Conservation (phyloP, 768 basidiomycete genomes). For the Auricularia sp. region DNA sequence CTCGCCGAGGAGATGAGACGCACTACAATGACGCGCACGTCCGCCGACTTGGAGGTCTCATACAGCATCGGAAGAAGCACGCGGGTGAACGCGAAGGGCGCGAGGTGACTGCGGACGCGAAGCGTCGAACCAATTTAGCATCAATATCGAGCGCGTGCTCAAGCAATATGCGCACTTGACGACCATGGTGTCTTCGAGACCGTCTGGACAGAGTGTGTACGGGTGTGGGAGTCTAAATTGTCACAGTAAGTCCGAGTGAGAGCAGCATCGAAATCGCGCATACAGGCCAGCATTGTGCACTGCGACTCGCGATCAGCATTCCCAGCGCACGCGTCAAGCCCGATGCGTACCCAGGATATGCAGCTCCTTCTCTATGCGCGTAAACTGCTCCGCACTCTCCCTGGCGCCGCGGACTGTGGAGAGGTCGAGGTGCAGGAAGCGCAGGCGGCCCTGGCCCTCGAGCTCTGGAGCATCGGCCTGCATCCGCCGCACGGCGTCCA, state of each 20-base stretch:
- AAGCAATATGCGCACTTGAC: not conserved
- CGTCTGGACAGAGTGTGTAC: not conserved
- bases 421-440: not conserved
- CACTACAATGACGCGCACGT: not conserved
- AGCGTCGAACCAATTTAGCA: too few relatives aligned
- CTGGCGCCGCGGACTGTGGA: not conserved
- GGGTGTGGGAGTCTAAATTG: not conserved
- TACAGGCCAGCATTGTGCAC: not conserved
- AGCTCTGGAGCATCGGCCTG: not conserved
- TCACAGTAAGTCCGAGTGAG: not conserved
- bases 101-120: constrained; percentile 11
- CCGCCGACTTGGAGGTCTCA: not conserved
- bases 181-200: not conserved
- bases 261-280: not conserved
- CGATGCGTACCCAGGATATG: not conserved
- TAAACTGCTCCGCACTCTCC: not conserved
- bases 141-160: too few relatives aligned
- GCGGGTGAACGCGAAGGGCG: constrained; percentile 34
- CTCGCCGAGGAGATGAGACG: not conserved
- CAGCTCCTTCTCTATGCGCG: not conserved
- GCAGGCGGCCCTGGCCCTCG: not conserved
- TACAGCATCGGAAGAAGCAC: not conserved
- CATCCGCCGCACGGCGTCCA: constrained; percentile 34
- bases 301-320: not conserved
- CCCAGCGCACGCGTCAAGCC: constrained; percentile 5